These are phyloP conservation scores for Podospora tetraspora DNA, from an alignment of 495 filamentous ascomycete genomes.

Conservation along the genomic window DNA sequence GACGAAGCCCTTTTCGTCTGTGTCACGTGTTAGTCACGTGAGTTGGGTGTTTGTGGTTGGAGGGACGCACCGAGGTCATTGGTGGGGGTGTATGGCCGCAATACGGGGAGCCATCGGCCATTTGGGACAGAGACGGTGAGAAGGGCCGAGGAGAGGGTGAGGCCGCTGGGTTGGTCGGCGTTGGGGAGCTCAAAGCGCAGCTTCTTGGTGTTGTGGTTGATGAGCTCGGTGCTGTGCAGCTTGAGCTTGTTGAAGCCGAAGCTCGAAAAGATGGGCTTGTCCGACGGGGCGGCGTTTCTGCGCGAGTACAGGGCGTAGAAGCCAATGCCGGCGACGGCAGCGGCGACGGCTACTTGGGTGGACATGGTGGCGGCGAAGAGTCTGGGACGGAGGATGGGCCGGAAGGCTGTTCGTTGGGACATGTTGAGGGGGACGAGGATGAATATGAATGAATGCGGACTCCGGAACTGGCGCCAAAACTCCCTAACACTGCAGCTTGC, in stretches of 20 bases:
- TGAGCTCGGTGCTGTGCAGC: conserved; percentile 47
- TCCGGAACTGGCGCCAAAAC: conserved; percentile 20
- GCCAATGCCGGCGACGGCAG: conserved; percentile 28
- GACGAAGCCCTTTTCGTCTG: conserved; percentile 50
- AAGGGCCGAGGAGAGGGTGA: conserved; percentile 52
- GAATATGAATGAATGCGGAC: conserved; percentile 18
- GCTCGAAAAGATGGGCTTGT: conserved; percentile 26
- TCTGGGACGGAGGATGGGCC: conserved; percentile 7
- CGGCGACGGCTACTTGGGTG: conserved; percentile 24
- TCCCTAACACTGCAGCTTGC: neutral
- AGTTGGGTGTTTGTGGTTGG: neutral
- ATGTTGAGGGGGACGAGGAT: neutral
- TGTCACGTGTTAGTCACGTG: conserved; percentile 2
- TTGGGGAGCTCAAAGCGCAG: conserved; percentile 58
- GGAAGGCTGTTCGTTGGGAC: conserved; percentile 15
- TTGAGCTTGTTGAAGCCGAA: conserved; percentile 37
- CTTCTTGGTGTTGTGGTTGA: conserved; percentile 63
- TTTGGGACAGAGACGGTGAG: conserved; percentile 51
- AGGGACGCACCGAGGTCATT: conserved; percentile 43
- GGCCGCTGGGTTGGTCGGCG: conserved; percentile 42
- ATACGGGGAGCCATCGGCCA: conserved; percentile 47
- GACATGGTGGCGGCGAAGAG: conserved; percentile 25
- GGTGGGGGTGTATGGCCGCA: conserved; percentile 58
- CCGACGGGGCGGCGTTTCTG: conserved; percentile 6
- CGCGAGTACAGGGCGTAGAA: conserved; percentile 25